Base-by-base conservation (phyloP, 2,329 filamentous ascomycete genomes). In the Botrytis cinerea region DNA sequence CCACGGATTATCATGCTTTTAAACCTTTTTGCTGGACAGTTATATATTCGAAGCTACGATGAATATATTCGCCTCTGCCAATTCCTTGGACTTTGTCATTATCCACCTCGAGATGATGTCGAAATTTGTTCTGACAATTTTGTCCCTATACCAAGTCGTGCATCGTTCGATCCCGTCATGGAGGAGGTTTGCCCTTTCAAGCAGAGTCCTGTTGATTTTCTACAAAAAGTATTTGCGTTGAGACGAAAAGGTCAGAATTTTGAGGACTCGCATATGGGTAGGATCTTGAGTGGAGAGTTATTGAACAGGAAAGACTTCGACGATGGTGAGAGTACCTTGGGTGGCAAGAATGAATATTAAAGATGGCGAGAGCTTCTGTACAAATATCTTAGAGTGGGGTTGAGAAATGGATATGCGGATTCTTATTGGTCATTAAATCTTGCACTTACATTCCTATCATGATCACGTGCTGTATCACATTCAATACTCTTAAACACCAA, bases 11-110 rank as follows among this genome's bases (percentile, higher is more conserved):
- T 82, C 0, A 81, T 83, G 0, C 83, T 88, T 73, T 83, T 93
- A 0, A 91, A 91, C 61, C 81, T 93, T 0, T 93, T 94, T 72
- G 84, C 92, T 0, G 92, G 91, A 0, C 89, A 92, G 72, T 83
- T 93, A 0, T 93, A 93, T 76, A 82, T 93, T 16, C 80, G 79
- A 0, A 85, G 83, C 0, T 87, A 84, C 61, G 73, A 81, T 0
- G 86, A 92, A 71, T 94, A 93, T 75, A 75, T 79, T 0, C 79
- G 82, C 1, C 78, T 86, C 0, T 91, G 89, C 74, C 78, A 82
- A 1, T 85, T 85, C 59, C 81, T 92, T 0, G 86, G 89, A 0
- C 77, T 92, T 0, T 80, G 83, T 0, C 83, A 80, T 38, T 48
- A 75, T 0, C 74, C 75, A 2, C 70, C 76, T 2, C 38, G 74